phyloP scores from a whole-genome alignment of 345 rosid genomes.

The Sisymbrium irio region DNA sequence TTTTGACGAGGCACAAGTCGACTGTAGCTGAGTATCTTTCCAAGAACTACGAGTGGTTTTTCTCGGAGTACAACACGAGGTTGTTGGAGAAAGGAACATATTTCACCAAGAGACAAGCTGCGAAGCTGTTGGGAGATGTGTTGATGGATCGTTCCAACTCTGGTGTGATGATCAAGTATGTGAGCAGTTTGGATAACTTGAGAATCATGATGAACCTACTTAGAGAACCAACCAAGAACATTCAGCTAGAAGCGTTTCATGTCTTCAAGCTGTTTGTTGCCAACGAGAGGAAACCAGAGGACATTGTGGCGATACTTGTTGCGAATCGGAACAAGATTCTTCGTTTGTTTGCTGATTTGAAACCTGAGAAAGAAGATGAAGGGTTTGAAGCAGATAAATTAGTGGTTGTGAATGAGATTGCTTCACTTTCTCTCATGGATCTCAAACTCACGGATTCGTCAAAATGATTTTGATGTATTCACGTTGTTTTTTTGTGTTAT shows the following conservation, averaged over 20 bases:
- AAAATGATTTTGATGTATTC: neutral
- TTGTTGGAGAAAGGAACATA: slow-evolving; percentile 82
- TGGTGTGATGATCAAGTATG: slow-evolving; percentile 74
- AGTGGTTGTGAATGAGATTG: slow-evolving; percentile 28
- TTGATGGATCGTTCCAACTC: slow-evolving; percentile 88
- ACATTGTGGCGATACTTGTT: slow-evolving; percentile 52
- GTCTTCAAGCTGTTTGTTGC: slow-evolving; percentile 85
- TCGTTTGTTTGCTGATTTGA: slow-evolving; percentile 57
- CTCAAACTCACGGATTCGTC: neutral
- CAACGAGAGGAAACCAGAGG: slow-evolving; percentile 65
- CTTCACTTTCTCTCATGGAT: slow-evolving; percentile 22
- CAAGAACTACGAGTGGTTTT: slow-evolving; percentile 92
- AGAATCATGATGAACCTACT: slow-evolving; percentile 94
- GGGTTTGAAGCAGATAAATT: slow-evolving; percentile 32
- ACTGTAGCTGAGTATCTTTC: slow-evolving; percentile 86
- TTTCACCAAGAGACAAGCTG: slow-evolving; percentile 85
- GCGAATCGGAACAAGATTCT: slow-evolving; percentile 74
- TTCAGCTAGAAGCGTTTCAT: slow-evolving; percentile 92
- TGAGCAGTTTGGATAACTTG: slow-evolving; percentile 80
- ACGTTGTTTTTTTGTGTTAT: neutral
- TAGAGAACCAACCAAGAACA: slow-evolving; percentile 90
- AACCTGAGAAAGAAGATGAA: slow-evolving; percentile 35
- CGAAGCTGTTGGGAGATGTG: slow-evolving; percentile 80
- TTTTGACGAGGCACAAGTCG: slow-evolving; percentile 88
- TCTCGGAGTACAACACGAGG: slow-evolving; percentile 71